A percentile compares a stretch with the other conserved stretches of the same genome.
phyloP scores from a whole-genome alignment of 139 green algal species.

The Auxenochlorella pyrenoidosa region DNA sequence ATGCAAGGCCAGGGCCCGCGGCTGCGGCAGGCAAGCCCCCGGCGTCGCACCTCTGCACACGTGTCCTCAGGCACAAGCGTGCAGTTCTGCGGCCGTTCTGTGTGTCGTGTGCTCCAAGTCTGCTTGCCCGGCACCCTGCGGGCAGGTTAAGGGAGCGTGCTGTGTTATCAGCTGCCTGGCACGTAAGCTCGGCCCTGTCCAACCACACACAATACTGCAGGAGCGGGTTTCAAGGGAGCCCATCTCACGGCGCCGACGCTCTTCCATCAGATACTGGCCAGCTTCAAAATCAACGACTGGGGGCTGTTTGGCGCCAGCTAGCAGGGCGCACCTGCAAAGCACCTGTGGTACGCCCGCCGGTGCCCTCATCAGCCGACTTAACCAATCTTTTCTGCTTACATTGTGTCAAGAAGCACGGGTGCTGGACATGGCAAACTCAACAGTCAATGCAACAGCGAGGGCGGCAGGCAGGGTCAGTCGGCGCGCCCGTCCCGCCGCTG shows the following conservation, averaged over 20 bases:
- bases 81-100: too few species aligned
- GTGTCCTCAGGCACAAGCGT: too few species aligned
- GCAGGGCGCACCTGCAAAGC: not conserved
- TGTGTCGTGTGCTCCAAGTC: too few species aligned
- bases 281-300: conserved; percentile 60
- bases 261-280: conserved; percentile 54
- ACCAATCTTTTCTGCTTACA: not conserved
- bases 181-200: not conserved
- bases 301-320: conserved; percentile 57
- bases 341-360: not conserved
- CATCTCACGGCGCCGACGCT: conserved; percentile 39
- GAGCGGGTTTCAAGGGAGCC: conserved; percentile 41
- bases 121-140: too few species aligned
- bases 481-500: not conserved
- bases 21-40: too few species aligned
- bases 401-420: not conserved
- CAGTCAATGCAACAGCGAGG: too few species aligned
- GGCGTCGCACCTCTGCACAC: too few species aligned
- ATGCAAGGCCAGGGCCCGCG: too few species aligned
- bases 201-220: conserved; percentile 7
- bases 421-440: too few species aligned
- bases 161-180: not conserved
- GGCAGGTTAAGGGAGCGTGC: too few species aligned
- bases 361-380: too few species aligned
- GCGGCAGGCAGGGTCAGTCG: not conserved